Evolutionary conservation across 2,329 filamentous ascomycete species (phyloP), one percentile per base, ranked within the genome.

Genomic region (Coleophoma crateriformis): DNA sequence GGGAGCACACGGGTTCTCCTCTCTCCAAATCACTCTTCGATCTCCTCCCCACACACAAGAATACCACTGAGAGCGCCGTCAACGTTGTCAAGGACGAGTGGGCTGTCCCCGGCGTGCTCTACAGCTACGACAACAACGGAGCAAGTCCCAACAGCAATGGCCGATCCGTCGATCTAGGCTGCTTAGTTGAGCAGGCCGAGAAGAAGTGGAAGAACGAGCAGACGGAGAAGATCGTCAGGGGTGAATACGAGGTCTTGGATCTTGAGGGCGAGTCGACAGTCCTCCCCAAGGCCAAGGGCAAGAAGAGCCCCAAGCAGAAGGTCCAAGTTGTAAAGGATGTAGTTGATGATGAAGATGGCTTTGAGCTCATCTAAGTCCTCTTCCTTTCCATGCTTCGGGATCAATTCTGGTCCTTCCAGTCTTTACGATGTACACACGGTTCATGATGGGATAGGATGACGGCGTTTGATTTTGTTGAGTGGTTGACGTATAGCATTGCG

Each of bases 201-300:
- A 47, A 60, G 55, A 61, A 59, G 46, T 66, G 58, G 58, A 50
- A 50, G 19, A 58, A 46, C 33, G 58, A 63, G 47, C 59, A 64
- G 49, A 66, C 61, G 2, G 64, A 67, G 20, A 58, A 57, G 49
- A 61, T 67, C 34, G 51, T 67, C 8, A 56, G 55, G 41, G 59
- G 54, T 7, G 64, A 67, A 45, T 67, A 64, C 42, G 64, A 65
- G 53, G 60, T 67, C 15, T 44, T 67, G 27, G 64, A 67, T 52
- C 52, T 50, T n/a, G 50, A 59, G 4, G 64, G 64, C 4, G 62
- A 66, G 56, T 58, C 50, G 8, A 55, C 56, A 14, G 49, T 58
- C n/a, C 46, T 58, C 13, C 13, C 41, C 19, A 59, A 48, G 44
- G 51, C 45, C 4, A 60, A 59, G 51, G 54, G 54, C 39, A 60